Evolutionary conservation across 495 filamentous ascomycete genomes (phyloP).

Genomic region (Talaromyces stipitatus): DNA sequence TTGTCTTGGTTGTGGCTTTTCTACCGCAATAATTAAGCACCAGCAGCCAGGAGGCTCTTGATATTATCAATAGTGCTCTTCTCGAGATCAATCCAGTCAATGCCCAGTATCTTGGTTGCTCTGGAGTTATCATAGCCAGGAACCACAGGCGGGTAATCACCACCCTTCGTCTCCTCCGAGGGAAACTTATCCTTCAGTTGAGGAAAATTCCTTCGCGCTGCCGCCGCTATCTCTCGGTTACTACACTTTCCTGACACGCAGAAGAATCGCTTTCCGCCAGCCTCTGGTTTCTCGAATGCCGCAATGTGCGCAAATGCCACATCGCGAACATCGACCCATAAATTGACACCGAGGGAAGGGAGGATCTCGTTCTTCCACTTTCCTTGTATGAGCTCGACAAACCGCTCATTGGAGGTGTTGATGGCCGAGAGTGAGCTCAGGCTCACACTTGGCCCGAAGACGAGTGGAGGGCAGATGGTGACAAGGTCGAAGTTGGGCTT

Average conservation of each 20-base stretch:
- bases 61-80: no score
- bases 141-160: no score
- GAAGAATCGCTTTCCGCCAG: background rate
- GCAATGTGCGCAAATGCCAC: slow-evolving; percentile 28
- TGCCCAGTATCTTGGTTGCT: no score
- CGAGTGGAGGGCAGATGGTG: background rate
- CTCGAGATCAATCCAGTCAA: no score
- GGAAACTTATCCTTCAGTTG: no score
- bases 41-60: no score
- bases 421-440: background rate
- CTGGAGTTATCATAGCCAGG: no score
- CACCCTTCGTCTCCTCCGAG: no score
- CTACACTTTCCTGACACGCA: background rate
- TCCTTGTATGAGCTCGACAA: background rate
- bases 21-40: no score
- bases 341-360: background rate
- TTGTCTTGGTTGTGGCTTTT: no score
- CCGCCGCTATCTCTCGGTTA: background rate
- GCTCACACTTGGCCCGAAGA: background rate
- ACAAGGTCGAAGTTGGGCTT: background rate
- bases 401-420: background rate
- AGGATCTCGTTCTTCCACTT: background rate
- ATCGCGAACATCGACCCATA: slow-evolving; percentile 38
- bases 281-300: background rate
- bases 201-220: no score